Percentiles rank a stretch among this genome's conserved stretches.
Evolutionary conservation across 1,139 yeast genomes (phyloP).

Genomic region (Yamadazyma mexicana): DNA sequence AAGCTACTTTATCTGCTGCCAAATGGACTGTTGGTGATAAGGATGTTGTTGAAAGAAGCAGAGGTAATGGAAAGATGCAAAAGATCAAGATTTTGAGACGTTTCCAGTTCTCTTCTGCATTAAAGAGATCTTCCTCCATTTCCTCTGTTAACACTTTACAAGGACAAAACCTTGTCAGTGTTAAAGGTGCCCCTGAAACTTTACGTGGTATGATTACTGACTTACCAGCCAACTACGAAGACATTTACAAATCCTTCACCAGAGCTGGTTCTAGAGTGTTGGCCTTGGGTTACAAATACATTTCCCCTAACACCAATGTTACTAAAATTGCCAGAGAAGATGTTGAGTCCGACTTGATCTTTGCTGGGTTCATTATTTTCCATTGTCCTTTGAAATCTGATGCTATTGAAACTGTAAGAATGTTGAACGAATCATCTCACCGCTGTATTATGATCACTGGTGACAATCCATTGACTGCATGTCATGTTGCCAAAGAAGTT

Average conservation of each 20-base stretch:
- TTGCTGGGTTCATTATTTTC: conserved; percentile 95
- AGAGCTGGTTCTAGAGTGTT: conserved; percentile 96
- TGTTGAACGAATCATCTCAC: conserved; percentile 94
- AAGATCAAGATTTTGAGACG: conserved; percentile 80
- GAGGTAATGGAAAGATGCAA: conserved; percentile 42
- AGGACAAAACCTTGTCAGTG: conserved; percentile 74
- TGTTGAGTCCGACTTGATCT: conserved; percentile 70
- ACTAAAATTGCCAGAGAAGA: conserved; percentile 65
- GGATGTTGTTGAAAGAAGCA: conserved; percentile 57
- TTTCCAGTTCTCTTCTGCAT: conserved; percentile 94
- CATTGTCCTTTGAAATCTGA: conserved; percentile 95
- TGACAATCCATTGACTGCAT: conserved; percentile 97
- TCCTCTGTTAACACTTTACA: conserved; percentile 56
- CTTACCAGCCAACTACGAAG: conserved; percentile 82
- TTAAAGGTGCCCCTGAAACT: conserved; percentile 99
- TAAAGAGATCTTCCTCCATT: conserved; percentile 91
- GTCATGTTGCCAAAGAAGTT: conserved; percentile 95
- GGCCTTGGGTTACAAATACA: conserved; percentile 82
- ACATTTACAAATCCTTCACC: conserved; percentile 84
- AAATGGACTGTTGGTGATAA: conserved; percentile 81
- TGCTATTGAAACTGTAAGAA: conserved; percentile 84
- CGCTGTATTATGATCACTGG: conserved; percentile 98
- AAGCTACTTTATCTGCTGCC: conserved; percentile 87
- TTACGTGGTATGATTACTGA: conserved; percentile 70
- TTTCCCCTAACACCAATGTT: conserved; percentile 54